Percentiles rank a stretch among this genome's conserved stretches.
phyloP scores from a whole-genome alignment of 306 rosid genomes.

The Trichosanthes cucumerina region DNA sequence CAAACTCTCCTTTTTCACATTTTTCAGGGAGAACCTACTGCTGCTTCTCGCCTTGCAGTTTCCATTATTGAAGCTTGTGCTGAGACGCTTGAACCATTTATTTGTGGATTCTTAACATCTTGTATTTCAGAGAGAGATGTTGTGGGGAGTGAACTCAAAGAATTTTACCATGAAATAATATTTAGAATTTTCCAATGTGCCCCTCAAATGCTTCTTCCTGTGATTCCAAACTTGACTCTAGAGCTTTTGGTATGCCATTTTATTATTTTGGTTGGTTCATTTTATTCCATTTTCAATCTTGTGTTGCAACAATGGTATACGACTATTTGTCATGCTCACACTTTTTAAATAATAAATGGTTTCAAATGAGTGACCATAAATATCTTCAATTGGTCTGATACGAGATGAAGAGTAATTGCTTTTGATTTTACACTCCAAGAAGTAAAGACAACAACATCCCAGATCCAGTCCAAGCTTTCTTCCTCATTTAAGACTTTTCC shows the following conservation, averaged over 20 bases:
- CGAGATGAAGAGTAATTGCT: neutral
- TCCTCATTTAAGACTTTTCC: neutral
- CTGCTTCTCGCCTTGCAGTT: slow-evolving; percentile 65
- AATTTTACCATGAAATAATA: slow-evolving; percentile 72
- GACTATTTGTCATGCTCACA: neutral
- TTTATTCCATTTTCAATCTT: neutral
- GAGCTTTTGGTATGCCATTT: slow-evolving; percentile 51
- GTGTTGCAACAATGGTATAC: neutral
- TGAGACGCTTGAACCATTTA: slow-evolving; percentile 49
- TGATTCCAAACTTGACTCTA: slow-evolving; percentile 61
- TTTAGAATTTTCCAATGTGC: slow-evolving; percentile 56
- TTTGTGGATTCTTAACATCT: slow-evolving; percentile 60
- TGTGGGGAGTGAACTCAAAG: slow-evolving; percentile 49
- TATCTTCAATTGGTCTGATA: neutral
- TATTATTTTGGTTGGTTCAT: neutral
- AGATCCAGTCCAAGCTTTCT: neutral
- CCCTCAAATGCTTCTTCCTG: slow-evolving; percentile 71
- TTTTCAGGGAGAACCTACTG: slow-evolving; percentile 51
- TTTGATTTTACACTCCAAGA: neutral
- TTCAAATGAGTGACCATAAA: neutral
- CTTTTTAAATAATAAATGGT: neutral
- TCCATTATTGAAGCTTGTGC: slow-evolving; percentile 48
- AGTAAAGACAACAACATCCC: neutral
- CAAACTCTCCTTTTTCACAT: slow-evolving; percentile 7
- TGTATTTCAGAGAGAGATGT: slow-evolving; percentile 68